A percentile compares a stretch with the other conserved stretches of the same genome.
Conservation (phyloP, 257 asterid species). For the Schizonepeta tenuifolia region DNA sequence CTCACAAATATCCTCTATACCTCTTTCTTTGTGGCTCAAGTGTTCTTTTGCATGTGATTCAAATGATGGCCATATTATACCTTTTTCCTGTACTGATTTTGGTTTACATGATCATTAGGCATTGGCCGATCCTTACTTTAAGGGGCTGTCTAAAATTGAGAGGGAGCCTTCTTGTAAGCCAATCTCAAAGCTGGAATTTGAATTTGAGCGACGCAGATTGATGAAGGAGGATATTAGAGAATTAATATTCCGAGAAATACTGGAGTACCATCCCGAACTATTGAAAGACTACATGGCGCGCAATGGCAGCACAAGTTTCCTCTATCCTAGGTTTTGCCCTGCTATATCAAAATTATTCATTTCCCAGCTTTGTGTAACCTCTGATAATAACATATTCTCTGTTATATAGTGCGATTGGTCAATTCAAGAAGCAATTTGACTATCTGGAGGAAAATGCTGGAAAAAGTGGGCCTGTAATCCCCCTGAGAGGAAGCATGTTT, state of each 20-base stretch:
- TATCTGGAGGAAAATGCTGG: constrained; percentile 81
- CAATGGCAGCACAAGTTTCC: constrained; percentile 69
- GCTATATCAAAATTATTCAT: constrained; percentile 14
- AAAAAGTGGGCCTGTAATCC: constrained; percentile 78
- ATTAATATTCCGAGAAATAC: constrained; percentile 73
- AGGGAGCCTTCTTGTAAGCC: constrained; percentile 90
- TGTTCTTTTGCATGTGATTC: constrained; percentile 1
- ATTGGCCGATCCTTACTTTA: constrained; percentile 90
- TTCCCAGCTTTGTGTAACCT: constrained; percentile 13
- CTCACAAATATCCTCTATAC: not conserved
- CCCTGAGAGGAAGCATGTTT: constrained; percentile 77
- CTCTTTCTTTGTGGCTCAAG: not conserved
- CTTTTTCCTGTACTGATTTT: constrained; percentile 32
- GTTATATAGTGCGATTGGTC: constrained; percentile 71
- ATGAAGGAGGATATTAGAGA: constrained; percentile 87
- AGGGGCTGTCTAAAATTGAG: constrained; percentile 82
- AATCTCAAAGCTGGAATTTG: constrained; percentile 88
- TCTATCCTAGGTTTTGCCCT: constrained; percentile 75
- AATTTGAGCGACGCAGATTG: constrained; percentile 79
- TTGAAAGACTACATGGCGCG: constrained; percentile 83
- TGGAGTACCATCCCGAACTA: constrained; percentile 86
- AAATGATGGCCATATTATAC: constrained; percentile 7
- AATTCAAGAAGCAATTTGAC: constrained; percentile 81
- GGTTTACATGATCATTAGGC: constrained; percentile 55
- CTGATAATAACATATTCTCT: constrained; percentile 3